Evolutionary conservation across 495 filamentous ascomycete genomes (phyloP).

Genomic region (Penicillium paxilli): DNA sequence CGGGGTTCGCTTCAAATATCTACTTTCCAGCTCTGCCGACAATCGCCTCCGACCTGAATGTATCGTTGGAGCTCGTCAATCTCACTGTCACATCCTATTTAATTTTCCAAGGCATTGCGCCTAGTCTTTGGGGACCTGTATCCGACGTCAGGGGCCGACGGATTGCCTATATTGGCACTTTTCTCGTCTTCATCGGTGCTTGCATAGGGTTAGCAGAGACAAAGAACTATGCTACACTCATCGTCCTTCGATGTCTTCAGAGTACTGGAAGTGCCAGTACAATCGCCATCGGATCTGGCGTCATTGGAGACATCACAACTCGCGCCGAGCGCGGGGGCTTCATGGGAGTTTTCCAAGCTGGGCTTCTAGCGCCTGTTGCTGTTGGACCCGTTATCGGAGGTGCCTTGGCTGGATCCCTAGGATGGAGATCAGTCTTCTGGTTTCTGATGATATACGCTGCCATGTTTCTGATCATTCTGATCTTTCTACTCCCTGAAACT

Average conservation of each 20-base stretch:
- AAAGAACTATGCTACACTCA: slow-evolving; percentile 45
- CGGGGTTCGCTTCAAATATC: slow-evolving; percentile 54
- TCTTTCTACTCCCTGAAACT: slow-evolving; percentile 55
- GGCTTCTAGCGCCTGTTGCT: slow-evolving; percentile 46
- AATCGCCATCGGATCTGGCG: slow-evolving; percentile 55
- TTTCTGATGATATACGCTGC: slow-evolving; percentile 52
- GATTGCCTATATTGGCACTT: slow-evolving; percentile 43
- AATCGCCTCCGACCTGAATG: slow-evolving; percentile 41
- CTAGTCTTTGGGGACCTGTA: slow-evolving; percentile 51
- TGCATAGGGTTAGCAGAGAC: slow-evolving; percentile 49
- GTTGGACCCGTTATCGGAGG: slow-evolving; percentile 59
- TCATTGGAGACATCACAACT: slow-evolving; percentile 57
- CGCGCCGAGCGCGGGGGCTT: slow-evolving; percentile 53
- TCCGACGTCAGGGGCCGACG: slow-evolving; percentile 52
- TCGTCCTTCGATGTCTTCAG: slow-evolving; percentile 51
- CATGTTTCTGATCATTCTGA: slow-evolving; percentile 39
- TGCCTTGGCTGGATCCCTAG: slow-evolving; percentile 47
- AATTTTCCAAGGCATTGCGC: slow-evolving; percentile 52
- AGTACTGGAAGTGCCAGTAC: slow-evolving; percentile 53
- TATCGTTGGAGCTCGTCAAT: slow-evolving; percentile 46
- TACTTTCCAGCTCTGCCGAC: slow-evolving; percentile 53
- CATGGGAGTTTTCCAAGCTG: slow-evolving; percentile 56
- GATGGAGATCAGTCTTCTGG: slow-evolving; percentile 61
- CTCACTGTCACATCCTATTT: slow-evolving; percentile 55
- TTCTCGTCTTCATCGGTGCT: slow-evolving; percentile 48